A percentile compares a stretch with the other conserved stretches of the same genome.
Evolutionary conservation across 2,329 filamentous ascomycete genomes (phyloP).

Genomic region (Tricladium varicosporioides): DNA sequence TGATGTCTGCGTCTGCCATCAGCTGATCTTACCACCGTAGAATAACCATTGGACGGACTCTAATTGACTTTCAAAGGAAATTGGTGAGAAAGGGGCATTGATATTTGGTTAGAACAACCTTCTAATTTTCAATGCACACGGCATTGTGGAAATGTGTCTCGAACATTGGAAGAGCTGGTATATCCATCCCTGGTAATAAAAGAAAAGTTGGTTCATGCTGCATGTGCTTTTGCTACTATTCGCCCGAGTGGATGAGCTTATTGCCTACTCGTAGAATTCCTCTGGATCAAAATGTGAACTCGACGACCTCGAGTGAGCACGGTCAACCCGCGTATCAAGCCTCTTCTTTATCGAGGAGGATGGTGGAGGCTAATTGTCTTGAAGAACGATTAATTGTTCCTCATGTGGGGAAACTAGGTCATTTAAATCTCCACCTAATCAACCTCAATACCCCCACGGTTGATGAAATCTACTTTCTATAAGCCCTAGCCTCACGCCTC

Average conservation of each 20-base stretch:
- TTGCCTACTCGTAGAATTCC: neutral
- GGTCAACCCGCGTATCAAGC: neutral
- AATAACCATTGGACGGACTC: too few relatives aligned
- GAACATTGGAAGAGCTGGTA: neutral
- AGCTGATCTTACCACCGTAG: neutral
- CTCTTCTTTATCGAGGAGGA: neutral
- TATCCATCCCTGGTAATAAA: neutral
- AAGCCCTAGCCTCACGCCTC: conserved; percentile 61
- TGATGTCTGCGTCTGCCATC: neutral
- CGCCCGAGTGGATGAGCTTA: neutral
- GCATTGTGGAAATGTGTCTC: neutral
- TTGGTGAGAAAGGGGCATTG: neutral
- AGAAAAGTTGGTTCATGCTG: neutral
- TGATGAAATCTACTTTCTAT: conserved; percentile 33
- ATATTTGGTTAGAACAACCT: neutral
- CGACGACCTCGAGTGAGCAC: too few relatives aligned
- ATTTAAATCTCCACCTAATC: neutral
- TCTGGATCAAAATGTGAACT: too few relatives aligned
- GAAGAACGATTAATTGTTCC: neutral
- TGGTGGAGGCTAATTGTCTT: neutral
- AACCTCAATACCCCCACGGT: neutral
- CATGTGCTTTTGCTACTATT: neutral
- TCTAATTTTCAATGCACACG: neutral
- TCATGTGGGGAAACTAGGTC: neutral
- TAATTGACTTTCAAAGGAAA: neutral